A percentile compares a stretch with the other conserved stretches of the same genome.
Evolutionary conservation across 1,139 yeast species (phyloP).

Genomic region (Candida tunisiensis): DNA sequence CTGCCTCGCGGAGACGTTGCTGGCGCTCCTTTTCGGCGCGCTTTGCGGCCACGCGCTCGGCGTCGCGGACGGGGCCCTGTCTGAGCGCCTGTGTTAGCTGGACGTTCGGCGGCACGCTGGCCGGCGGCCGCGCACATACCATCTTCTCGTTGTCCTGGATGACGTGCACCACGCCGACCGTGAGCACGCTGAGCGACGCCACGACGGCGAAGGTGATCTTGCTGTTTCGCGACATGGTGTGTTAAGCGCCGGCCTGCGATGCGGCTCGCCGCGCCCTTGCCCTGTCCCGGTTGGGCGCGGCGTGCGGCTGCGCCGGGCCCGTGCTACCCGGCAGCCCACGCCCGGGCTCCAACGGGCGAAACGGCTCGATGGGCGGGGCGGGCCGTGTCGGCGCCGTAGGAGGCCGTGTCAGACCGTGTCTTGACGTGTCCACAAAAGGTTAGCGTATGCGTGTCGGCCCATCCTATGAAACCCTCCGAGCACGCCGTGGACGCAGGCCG

Average conservation of each 20-base stretch:
- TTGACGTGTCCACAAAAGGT: no score
- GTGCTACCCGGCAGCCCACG: constrained; percentile 4
- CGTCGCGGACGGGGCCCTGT: constrained; percentile 72
- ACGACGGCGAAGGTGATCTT: constrained; percentile 50
- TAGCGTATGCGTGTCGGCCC: no score
- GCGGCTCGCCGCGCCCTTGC: constrained; percentile 6
- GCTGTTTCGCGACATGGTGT: constrained; percentile 50
- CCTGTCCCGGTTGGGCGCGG: not conserved
- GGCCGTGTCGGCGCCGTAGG: not conserved
- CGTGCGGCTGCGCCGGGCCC: constrained; percentile 1
- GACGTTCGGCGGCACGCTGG: not conserved
- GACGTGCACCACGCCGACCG: constrained; percentile 50
- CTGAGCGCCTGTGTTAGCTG: constrained; percentile 29
- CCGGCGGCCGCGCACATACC: constrained; percentile 6
- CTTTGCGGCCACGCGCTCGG: constrained; percentile 38
- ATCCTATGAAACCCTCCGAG: no score
- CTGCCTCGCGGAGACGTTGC: constrained; percentile 35
- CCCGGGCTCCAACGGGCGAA: not conserved
- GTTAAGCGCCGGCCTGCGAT: not conserved
- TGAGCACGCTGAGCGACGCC: constrained; percentile 35
- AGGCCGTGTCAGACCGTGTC: no score
- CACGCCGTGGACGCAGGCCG: no score
- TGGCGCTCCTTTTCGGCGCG: constrained; percentile 13
- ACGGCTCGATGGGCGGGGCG: not conserved
- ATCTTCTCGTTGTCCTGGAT: constrained; percentile 52